Conservation (phyloP, 2,329 filamentous ascomycete species). For the Dichotomopilus funicola region DNA sequence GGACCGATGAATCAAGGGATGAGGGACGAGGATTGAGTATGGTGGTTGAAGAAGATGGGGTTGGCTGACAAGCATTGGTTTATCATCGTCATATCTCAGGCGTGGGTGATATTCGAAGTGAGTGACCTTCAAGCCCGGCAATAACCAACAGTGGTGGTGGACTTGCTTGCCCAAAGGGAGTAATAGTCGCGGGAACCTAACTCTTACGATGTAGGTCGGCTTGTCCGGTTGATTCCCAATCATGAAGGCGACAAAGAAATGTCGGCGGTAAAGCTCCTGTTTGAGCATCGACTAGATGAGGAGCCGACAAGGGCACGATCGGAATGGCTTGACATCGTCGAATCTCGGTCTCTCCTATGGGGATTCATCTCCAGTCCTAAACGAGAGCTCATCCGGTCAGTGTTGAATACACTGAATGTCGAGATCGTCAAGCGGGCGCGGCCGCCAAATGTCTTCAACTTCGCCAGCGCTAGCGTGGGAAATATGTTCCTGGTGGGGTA, state of each 20-base stretch:
- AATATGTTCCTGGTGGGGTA: conserved; percentile 74
- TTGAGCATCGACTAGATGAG: conserved; percentile 76
- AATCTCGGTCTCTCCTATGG: conserved; percentile 76
- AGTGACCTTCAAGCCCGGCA: conserved; percentile 23
- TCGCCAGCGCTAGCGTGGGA: conserved; percentile 67
- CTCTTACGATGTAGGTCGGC: conserved; percentile 45
- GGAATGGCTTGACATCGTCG: conserved; percentile 87
- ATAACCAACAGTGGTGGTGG: background rate
- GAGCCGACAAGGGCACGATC: conserved; percentile 54
- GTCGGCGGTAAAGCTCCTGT: conserved; percentile 70
- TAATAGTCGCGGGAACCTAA: background rate
- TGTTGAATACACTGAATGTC: conserved; percentile 69
- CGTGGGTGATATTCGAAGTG: conserved; percentile 69
- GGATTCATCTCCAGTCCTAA: conserved; percentile 61
- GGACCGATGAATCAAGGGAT: no score
- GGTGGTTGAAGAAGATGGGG: background rate
- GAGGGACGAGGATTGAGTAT: background rate
- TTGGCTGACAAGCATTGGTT: conserved; percentile 2
- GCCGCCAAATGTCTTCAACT: conserved; percentile 69
- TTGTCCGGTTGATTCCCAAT: conserved; percentile 83
- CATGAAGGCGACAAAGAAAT: conserved; percentile 55
- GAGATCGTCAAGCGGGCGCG: conserved; percentile 72
- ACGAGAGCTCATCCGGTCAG: conserved; percentile 68
- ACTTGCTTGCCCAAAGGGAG: background rate
- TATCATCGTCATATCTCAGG: conserved; percentile 13